Percentiles rank a stretch among this genome's conserved stretches.
Conservation (phyloP, 2,329 filamentous ascomycete genomes). For the Phialophora verrucosa region DNA sequence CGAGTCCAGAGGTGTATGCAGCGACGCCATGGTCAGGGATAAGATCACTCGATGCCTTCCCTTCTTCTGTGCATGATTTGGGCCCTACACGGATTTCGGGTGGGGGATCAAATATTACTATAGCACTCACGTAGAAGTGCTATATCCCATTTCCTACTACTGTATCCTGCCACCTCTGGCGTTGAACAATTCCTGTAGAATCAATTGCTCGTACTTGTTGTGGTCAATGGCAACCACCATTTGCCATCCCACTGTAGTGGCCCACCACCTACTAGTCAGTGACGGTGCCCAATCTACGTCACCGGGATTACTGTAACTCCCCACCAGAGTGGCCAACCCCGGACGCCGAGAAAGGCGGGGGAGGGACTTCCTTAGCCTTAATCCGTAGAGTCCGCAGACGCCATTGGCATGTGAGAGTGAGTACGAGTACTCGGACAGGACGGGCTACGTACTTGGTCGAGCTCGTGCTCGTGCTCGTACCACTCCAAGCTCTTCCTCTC, state of each 20-base stretch:
- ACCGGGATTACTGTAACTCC: neutral
- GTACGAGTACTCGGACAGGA: neutral
- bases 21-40: neutral
- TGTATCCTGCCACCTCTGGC: too few relatives aligned
- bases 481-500: neutral
- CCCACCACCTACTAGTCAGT: too few relatives aligned
- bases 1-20: neutral
- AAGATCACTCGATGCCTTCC: neutral
- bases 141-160: too few relatives aligned
- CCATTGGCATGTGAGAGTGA: neutral
- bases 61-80: too few relatives aligned
- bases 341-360: slow-evolving; percentile 14
- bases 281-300: too few relatives aligned
- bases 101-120: too few relatives aligned
- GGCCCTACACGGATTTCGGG: too few relatives aligned
- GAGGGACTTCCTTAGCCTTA: neutral
- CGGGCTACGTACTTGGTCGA: neutral
- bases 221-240: too few relatives aligned
- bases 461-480: neutral
- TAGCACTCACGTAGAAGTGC: too few relatives aligned
- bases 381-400: neutral
- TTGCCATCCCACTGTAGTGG: too few relatives aligned
- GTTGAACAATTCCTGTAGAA: too few relatives aligned
- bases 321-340: slow-evolving; percentile 3
- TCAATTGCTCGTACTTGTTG: too few relatives aligned